Percentiles rank a stretch among this genome's conserved stretches.
Evolutionary conservation across 495 filamentous ascomycete genomes (phyloP).

Genomic region (Penicillium parvum): DNA sequence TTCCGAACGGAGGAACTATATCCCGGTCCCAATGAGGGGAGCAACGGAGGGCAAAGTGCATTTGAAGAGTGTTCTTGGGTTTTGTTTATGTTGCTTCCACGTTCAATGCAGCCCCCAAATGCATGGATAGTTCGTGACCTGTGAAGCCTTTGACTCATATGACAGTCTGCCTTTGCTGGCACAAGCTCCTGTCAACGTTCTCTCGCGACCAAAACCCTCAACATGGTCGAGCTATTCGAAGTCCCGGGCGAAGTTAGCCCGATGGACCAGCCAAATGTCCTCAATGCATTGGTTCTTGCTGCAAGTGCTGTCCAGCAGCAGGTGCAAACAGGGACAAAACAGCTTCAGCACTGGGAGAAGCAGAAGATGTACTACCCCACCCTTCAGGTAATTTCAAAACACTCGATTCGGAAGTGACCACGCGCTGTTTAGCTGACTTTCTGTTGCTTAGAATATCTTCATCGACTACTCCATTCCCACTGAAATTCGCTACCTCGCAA

Average conservation of each 20-base stretch:
- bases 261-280: conserved; percentile 62
- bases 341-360: conserved; percentile 82
- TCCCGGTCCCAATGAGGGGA: conserved; percentile 31
- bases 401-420: conserved; percentile 3
- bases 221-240: conserved; percentile 48
- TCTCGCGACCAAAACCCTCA: conserved; percentile 2
- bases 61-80: background rate
- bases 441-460: conserved; percentile 58
- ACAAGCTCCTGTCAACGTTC: background rate
- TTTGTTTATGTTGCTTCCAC: conserved; percentile 1
- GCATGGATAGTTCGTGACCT: background rate
- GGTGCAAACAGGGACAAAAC: conserved; percentile 73
- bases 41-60: conserved; percentile 5
- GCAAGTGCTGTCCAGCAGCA: conserved; percentile 68
- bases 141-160: background rate
- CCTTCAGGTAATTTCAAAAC: conserved; percentile 56
- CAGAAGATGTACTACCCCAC: conserved; percentile 68
- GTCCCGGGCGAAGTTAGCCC: conserved; percentile 58
- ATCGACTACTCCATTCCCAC: conserved; percentile 68
- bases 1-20: conserved; percentile 21
- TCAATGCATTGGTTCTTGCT: conserved; percentile 65
- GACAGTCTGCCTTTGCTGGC: background rate
- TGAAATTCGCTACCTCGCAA: conserved; percentile 78
- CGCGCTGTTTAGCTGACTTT: conserved; percentile 1
- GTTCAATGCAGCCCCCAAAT: background rate